phyloP scores from a whole-genome alignment of 2,329 filamentous ascomycete species.

The Curvularia verruculosa region DNA sequence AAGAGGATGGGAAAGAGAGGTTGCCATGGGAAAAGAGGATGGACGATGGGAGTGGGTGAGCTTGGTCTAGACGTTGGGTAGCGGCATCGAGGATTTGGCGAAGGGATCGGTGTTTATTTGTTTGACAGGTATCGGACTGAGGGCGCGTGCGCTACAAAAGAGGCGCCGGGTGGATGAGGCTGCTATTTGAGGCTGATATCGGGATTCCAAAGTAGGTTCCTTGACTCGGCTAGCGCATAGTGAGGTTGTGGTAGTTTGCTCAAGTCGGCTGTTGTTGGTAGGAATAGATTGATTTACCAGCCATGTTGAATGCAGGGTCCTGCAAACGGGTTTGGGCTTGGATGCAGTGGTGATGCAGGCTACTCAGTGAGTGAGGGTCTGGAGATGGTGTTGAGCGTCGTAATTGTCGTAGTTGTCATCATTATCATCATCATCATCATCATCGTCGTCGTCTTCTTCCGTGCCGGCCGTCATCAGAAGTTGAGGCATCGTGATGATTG shows the following conservation, averaged over 20 bases:
- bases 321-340: background rate
- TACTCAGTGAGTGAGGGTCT: background rate
- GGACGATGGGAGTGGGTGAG: background rate
- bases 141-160: conserved; percentile 1
- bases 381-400: background rate
- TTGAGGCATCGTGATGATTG: too few relatives aligned
- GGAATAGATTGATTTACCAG: too few relatives aligned
- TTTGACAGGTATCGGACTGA: background rate
- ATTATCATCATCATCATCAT: background rate
- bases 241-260: background rate
- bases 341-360: background rate
- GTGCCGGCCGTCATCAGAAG: background rate
- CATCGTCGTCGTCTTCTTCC: background rate
- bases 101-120: conserved; percentile 4
- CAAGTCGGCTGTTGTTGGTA: background rate
- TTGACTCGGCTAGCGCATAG: background rate
- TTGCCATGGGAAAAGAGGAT: background rate
- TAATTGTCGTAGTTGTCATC: too few relatives aligned
- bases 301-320: background rate
- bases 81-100: conserved; percentile 13
- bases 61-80: conserved; percentile 9
- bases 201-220: background rate
- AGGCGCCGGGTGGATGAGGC: background rate
- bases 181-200: background rate
- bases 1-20: background rate